Percentiles rank a stretch among this genome's conserved stretches.
Conservation (phyloP, 2,329 filamentous ascomycete species). For the Calonectria ilicicola region DNA sequence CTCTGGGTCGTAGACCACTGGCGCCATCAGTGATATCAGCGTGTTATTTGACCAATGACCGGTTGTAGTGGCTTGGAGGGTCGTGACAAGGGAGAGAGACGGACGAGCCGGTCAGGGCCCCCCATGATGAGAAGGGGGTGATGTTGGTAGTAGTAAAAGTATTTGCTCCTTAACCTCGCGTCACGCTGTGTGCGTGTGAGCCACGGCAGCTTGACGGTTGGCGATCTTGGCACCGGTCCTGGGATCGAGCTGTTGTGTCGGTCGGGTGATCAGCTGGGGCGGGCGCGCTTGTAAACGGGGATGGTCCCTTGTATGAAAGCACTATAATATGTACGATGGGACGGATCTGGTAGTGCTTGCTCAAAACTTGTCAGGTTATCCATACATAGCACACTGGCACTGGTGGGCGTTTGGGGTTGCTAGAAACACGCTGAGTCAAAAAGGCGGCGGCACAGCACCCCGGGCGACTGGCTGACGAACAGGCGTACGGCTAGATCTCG, state of each 20-base stretch:
- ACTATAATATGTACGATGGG: neutral
- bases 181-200: constrained; percentile 19
- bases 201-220: constrained; percentile 1
- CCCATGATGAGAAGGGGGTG: neutral
- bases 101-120: neutral
- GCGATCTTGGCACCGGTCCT: constrained; percentile 10
- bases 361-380: constrained; percentile 11
- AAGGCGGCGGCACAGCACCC: neutral
- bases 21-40: constrained; percentile 18
- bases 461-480: neutral
- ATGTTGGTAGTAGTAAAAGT: neutral
- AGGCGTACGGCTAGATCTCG: constrained; percentile 26
- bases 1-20: no score
- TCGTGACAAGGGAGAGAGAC: neutral
- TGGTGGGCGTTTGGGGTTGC: neutral
- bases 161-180: constrained; percentile 11
- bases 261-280: constrained; percentile 20
- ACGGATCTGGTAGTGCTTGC: constrained; percentile 6
- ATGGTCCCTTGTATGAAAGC: constrained; percentile 9
- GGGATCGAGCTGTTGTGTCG: constrained; percentile 14
- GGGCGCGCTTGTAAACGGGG: constrained; percentile 11
- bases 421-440: neutral
- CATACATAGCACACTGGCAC: no score
- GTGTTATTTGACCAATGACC: neutral
- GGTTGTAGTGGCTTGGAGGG: neutral